A percentile compares a stretch with the other conserved stretches of the same genome.
These are phyloP conservation scores for Centella asiatica DNA, from an alignment of 129 eudicot species.

Conservation along the genomic window DNA sequence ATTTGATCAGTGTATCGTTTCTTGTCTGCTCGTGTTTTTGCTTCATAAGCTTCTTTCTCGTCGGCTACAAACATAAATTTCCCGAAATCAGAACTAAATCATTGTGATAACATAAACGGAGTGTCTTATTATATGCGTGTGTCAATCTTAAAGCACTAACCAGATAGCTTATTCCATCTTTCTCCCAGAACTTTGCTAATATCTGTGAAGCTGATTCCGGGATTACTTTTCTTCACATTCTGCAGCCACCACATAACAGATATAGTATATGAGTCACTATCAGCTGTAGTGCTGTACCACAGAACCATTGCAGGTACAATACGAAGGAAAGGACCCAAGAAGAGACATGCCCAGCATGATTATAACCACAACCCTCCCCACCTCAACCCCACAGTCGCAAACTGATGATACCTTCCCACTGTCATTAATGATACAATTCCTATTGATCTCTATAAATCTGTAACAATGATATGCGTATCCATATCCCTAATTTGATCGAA, in stretches of 20 bases:
- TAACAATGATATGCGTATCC: too few species aligned
- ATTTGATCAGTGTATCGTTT: constrained; percentile 58
- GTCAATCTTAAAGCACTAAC: constrained; percentile 16
- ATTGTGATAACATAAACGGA: neutral
- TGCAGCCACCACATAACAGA: constrained; percentile 24
- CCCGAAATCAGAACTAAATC: neutral
- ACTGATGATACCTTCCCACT: too few species aligned
- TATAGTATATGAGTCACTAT: neutral
- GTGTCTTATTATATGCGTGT: neutral
- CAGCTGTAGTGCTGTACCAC: neutral
- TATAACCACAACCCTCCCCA: too few species aligned
- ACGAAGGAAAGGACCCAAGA: neutral
- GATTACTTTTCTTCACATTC: constrained; percentile 51
- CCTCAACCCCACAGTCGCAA: too few species aligned
- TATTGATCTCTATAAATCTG: too few species aligned
- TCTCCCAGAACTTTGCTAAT: constrained; percentile 47
- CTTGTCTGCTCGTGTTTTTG: constrained; percentile 69
- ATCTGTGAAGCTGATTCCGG: constrained; percentile 36
- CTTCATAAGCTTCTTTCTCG: constrained; percentile 77
- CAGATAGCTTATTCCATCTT: constrained; percentile 61
- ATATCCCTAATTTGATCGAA: too few species aligned
- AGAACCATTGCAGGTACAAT: neutral
- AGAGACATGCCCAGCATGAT: neutral
- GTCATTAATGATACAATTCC: too few species aligned
- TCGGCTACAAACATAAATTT: constrained; percentile 35